Conservation (phyloP, 257 asterid species). For the Fraxinus cuspidata region DNA sequence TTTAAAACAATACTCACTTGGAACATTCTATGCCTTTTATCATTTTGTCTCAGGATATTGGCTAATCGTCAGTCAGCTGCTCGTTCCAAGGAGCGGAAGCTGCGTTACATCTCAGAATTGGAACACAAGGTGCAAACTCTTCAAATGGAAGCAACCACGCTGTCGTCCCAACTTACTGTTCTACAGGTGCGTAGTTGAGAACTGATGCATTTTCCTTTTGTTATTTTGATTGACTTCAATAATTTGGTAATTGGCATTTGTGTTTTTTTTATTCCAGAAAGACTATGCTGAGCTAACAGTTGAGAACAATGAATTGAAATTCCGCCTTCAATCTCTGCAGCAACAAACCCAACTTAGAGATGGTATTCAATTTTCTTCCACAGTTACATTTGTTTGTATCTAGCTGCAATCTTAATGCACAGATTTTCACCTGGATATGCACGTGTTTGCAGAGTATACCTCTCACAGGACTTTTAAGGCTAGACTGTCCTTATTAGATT, state of each 20-base stretch:
- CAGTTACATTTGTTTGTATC: background rate
- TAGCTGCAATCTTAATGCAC: no score
- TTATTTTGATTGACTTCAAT: constrained; percentile 13
- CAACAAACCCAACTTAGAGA: constrained; percentile 88
- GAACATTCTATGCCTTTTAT: background rate
- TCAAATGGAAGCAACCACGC: constrained; percentile 73
- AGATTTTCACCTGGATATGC: no score
- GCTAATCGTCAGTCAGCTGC: constrained; percentile 97
- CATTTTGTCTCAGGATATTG: constrained; percentile 61
- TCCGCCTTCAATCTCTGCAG: constrained; percentile 81
- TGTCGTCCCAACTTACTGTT: constrained; percentile 68
- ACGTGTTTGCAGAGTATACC: no score
- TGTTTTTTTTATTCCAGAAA: constrained; percentile 48
- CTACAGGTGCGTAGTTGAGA: constrained; percentile 57
- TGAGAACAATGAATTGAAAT: constrained; percentile 83
- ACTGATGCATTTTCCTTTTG: background rate
- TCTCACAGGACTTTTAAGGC: no score
- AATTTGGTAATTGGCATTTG: background rate
- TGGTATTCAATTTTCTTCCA: constrained; percentile 46
- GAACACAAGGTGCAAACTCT: constrained; percentile 88
- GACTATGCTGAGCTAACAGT: constrained; percentile 53
- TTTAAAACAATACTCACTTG: background rate
- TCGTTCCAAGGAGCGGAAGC: constrained; percentile 90
- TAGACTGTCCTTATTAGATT: no score
- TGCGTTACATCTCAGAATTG: constrained; percentile 88